These are phyloP conservation scores for Triticum monococcum DNA, from an alignment of 176 grass and related monocot species.

Conservation along the genomic window DNA sequence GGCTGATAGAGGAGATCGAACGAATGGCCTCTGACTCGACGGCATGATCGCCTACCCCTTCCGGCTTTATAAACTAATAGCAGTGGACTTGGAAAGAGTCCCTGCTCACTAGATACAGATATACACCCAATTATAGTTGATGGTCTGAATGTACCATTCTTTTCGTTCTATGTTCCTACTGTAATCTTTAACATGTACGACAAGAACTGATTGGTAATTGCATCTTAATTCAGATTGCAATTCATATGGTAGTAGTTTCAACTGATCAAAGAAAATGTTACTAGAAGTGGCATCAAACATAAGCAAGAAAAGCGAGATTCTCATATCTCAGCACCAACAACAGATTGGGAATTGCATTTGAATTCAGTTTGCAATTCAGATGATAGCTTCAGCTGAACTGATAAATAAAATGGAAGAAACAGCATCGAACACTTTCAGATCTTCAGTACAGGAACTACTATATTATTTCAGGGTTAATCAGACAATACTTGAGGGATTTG, in stretches of 20 bases:
- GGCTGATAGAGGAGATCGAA: constrained; percentile 63
- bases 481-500: neutral
- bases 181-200: constrained; percentile 13
- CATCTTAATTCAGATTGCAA: neutral
- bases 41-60: constrained; percentile 15
- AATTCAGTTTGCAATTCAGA: too few species aligned
- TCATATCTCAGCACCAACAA: neutral
- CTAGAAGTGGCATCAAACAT: neutral
- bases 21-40: constrained; percentile 36
- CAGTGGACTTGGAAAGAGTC: constrained; percentile 2
- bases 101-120: constrained; percentile 31
- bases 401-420: neutral
- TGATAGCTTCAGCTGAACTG: neutral
- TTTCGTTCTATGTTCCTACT: constrained; percentile 11
- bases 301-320: neutral
- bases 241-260: neutral
- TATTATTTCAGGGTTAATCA: neutral
- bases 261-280: neutral
- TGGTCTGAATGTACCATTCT: constrained; percentile 37
- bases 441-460: neutral
- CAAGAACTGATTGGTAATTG: neutral
- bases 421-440: neutral
- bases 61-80: neutral
- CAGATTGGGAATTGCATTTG: too few species aligned
- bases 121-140: constrained; percentile 1